Percentiles rank a stretch among this genome's conserved stretches.
Evolutionary conservation across 345 rosid genomes (phyloP).

Genomic region (Lenwebbia sp.): DNA sequence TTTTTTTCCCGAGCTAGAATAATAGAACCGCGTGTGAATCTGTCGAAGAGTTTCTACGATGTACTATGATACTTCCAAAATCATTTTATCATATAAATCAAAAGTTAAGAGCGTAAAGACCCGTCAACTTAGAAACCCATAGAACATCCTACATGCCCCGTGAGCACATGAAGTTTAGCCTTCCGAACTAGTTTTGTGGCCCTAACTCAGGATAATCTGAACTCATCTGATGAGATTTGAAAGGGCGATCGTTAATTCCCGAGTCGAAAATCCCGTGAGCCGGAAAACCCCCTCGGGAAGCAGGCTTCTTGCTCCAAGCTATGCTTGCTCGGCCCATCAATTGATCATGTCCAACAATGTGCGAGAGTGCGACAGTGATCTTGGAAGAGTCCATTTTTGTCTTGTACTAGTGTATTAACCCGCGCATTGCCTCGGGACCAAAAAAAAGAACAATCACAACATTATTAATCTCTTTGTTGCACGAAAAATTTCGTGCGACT

Average conservation of each 20-base stretch:
- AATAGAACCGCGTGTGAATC: too few species aligned
- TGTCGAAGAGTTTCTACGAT: too few species aligned
- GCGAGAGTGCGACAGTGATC: too few species aligned
- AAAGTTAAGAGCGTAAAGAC: neutral
- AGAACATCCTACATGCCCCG: neutral
- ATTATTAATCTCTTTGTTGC: neutral
- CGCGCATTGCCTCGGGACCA: neutral
- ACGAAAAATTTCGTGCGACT: neutral
- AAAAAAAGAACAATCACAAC: neutral
- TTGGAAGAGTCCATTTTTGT: neutral
- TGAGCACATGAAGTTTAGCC: neutral
- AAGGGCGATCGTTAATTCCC: neutral
- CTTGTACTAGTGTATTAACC: neutral
- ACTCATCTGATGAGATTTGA: neutral
- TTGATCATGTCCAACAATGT: neutral
- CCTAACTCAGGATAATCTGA: neutral
- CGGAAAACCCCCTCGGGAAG: neutral
- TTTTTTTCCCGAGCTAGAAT: too few species aligned
- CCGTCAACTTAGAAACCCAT: too few species aligned
- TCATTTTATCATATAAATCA: neutral
- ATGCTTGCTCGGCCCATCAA: neutral
- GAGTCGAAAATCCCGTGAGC: neutral
- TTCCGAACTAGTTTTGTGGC: neutral
- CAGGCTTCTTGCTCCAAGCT: neutral
- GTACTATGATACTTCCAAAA: too few species aligned